Percentiles rank a stretch among this genome's conserved stretches.
Conservation (phyloP, 129 eudicot genomes). For the Mikania micrantha region DNA sequence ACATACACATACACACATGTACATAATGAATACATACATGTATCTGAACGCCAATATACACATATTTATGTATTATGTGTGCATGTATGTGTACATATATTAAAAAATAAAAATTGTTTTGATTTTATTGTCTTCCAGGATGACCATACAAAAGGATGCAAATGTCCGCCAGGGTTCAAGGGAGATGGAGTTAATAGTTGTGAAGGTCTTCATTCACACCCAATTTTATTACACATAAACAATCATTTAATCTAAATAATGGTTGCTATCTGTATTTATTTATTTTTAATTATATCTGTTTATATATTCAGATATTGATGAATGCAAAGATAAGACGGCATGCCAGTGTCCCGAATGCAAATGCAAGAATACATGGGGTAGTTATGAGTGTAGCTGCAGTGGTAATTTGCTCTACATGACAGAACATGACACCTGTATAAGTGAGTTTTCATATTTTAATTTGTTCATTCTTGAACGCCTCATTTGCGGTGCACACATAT, state of each 20-base stretch:
- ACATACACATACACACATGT: neutral
- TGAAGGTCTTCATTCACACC: slow-evolving; percentile 51
- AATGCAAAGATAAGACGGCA: neutral
- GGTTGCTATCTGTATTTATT: neutral
- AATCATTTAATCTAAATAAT: neutral
- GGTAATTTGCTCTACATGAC: neutral
- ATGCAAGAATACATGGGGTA: neutral
- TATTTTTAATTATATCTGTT: neutral
- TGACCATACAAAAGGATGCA: slow-evolving; percentile 77
- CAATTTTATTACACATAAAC: neutral
- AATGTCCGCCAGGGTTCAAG: slow-evolving; percentile 86
- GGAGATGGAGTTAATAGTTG: slow-evolving; percentile 78
- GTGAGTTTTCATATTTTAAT: neutral
- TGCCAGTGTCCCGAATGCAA: neutral
- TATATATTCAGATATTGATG: neutral
- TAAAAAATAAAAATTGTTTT: too few species aligned
- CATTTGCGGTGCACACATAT: too few species aligned
- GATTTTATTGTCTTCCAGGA: slow-evolving; percentile 48
- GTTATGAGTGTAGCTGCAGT: neutral
- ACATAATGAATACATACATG: neutral
- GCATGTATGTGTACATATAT: too few species aligned
- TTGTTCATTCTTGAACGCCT: too few species aligned
- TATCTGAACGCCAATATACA: neutral
- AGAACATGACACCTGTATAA: neutral
- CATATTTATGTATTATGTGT: neutral